phyloP scores from a whole-genome alignment of 768 basidiomycete genomes.

The Trametes meyenii region DNA sequence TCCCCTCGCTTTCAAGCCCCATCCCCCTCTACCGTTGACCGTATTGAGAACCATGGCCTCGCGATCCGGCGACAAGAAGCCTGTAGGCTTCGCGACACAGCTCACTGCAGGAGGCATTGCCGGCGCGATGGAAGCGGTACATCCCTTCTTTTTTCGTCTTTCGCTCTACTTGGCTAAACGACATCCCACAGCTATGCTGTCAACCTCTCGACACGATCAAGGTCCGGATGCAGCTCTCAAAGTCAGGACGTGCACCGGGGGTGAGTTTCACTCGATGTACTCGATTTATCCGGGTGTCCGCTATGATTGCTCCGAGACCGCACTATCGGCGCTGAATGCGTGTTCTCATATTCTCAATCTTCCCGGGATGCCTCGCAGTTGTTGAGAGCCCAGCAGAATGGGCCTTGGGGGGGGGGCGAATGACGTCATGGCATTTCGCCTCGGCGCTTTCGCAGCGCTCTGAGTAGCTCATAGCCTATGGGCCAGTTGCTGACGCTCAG shows the following conservation, averaged over 20 bases:
- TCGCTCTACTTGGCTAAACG: background rate
- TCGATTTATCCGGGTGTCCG: background rate
- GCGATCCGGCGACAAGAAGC: slow-evolving; percentile 57
- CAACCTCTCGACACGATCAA: slow-evolving; percentile 99
- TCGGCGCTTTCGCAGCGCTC: background rate
- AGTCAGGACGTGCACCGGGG: slow-evolving; percentile 74
- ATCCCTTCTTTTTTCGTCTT: slow-evolving; percentile 30
- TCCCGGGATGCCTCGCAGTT: background rate
- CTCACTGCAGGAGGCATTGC: slow-evolving; percentile 94
- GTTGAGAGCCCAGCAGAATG: too few relatives aligned
- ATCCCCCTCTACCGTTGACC: background rate
- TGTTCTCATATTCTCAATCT: background rate
- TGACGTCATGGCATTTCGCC: background rate
- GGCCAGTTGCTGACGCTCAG: background rate
- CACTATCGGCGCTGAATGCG: background rate
- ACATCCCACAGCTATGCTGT: slow-evolving; percentile 60
- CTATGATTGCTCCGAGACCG: too few relatives aligned
- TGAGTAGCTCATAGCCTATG: background rate
- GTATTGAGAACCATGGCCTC: slow-evolving; percentile 19
- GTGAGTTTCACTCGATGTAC: slow-evolving; percentile 52
- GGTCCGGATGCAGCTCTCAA: slow-evolving; percentile 99
- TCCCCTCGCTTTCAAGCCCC: background rate
- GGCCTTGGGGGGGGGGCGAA: background rate
- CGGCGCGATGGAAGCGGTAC: slow-evolving; percentile 89
- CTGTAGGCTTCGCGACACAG: slow-evolving; percentile 85